These are phyloP conservation scores for Lathyrus oleraceus DNA, from an alignment of 306 rosid species.

Conservation along the genomic window DNA sequence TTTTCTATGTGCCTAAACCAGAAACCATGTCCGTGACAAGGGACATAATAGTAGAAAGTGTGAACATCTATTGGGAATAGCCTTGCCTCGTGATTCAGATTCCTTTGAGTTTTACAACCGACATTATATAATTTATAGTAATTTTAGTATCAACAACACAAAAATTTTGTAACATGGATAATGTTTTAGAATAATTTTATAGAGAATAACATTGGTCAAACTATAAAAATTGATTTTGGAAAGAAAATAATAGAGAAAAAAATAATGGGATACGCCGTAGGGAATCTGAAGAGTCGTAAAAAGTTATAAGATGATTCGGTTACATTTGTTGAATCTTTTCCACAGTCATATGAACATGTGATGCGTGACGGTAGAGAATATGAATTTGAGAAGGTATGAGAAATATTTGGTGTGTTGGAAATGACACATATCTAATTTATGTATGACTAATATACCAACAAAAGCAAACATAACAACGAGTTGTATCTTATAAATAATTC, in stretches of 20 bases:
- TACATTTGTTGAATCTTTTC: too few relatives aligned
- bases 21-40: slow-evolving; percentile 31
- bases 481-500: background rate
- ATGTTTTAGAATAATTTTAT: too few relatives aligned
- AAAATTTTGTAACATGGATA: background rate
- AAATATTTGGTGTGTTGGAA: background rate
- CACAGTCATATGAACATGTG: background rate
- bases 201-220: too few relatives aligned
- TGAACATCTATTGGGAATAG: slow-evolving; percentile 23
- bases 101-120: background rate
- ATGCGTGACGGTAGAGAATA: background rate
- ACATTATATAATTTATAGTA: background rate
- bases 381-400: background rate
- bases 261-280: too few relatives aligned
- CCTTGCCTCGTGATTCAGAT: slow-evolving; percentile 28
- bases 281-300: too few relatives aligned
- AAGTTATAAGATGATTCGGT: too few relatives aligned
- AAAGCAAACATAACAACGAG: background rate
- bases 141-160: background rate
- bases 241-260: too few relatives aligned
- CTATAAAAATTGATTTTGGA: too few relatives aligned
- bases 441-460: background rate
- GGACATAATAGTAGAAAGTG: slow-evolving; percentile 10
- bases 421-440: slow-evolving; percentile 10
- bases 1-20: slow-evolving; percentile 6